Base-by-base conservation (phyloP, 2,329 filamentous ascomycete species). In the Xylogone sp. region DNA sequence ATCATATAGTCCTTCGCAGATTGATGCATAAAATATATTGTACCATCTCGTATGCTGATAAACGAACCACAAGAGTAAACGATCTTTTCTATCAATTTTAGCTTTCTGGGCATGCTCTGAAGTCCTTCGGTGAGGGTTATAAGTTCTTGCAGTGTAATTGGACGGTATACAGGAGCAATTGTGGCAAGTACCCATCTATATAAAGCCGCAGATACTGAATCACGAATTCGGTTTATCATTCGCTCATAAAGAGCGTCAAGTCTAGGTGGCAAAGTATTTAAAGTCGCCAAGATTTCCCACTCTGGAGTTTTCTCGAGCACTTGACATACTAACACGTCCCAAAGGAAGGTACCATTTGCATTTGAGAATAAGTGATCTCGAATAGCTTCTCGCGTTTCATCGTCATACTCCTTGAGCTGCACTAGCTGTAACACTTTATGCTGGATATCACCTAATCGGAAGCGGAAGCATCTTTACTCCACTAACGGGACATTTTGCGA, bases 1-100 rank as follows among this genome's bases (percentile, higher is more conserved):
- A 51, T 24, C 1, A 77, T 50, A 54, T 64, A 73, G n/a, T 76
- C 72, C 53, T 74, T 73, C 0, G 71, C 73, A 3, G 72, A 75
- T 51, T 72, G 68, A 52, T 76, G 71, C 1, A 75, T 63, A 53
- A 73, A 67, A 43, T 61, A 67, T 7, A 75, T 45, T 0, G 27
- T 53, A 1, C 39, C 51, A 0, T 68, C 46, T 39, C 59, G 60
- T 22, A 71, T 12, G 1, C 62, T 70, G 0, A 76, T 56, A 48
- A 75, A 72, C 6, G 13, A 39, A 39, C 34, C 34, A 18, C 34
- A 39, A 39, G 5, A 16, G 10, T 29, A 39, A 27, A 29, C 34
- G n/a, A n/a, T 50, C 22, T 46, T 3, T 18, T 18, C 18, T 27
- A 73, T 67, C 24, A 22, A 29, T 7, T 55, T 42, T 3, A 70